Percentiles rank a stretch among this genome's conserved stretches.
phyloP scores from a whole-genome alignment of 148 eudicot species.

The Camellia lanceoleosa region DNA sequence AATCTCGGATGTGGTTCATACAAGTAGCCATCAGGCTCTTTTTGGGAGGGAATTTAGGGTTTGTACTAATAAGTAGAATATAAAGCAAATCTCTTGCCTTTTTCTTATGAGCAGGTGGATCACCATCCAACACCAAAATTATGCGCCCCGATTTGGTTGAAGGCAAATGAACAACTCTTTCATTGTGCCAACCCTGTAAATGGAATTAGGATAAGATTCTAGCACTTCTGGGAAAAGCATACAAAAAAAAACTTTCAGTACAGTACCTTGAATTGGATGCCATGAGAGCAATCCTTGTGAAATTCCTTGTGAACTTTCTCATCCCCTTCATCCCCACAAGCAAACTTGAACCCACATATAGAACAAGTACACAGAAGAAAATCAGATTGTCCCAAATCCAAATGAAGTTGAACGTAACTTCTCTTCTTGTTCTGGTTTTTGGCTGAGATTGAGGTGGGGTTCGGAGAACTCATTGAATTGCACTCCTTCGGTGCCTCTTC shows the following conservation, averaged over 20 bases:
- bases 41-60: not conserved
- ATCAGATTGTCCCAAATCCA: conserved; percentile 25
- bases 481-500: conserved; percentile 8
- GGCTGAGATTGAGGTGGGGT: not conserved
- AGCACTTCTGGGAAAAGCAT: not conserved
- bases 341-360: conserved; percentile 21
- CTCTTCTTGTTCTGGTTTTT: conserved; percentile 20
- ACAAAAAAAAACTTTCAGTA: not conserved
- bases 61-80: not conserved
- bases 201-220: not conserved
- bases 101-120: conserved; percentile 26
- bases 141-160: conserved; percentile 9
- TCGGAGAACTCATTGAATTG: not conserved
- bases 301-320: conserved; percentile 26
- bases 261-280: conserved; percentile 24
- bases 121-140: conserved; percentile 22
- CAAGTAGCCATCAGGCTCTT: not conserved
- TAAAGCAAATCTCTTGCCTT: not conserved
- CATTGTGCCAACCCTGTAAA: conserved; percentile 26
- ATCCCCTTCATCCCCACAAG: conserved; percentile 24
- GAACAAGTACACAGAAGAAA: conserved; percentile 24
- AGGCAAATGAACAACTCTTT: conserved; percentile 17
- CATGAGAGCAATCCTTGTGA: conserved; percentile 22
- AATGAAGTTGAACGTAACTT: conserved; percentile 21
- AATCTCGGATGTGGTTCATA: not conserved